These are phyloP conservation scores for Cryptosporidium viatorum DNA, from an alignment of 169 alveolate species.

Conservation along the genomic window DNA sequence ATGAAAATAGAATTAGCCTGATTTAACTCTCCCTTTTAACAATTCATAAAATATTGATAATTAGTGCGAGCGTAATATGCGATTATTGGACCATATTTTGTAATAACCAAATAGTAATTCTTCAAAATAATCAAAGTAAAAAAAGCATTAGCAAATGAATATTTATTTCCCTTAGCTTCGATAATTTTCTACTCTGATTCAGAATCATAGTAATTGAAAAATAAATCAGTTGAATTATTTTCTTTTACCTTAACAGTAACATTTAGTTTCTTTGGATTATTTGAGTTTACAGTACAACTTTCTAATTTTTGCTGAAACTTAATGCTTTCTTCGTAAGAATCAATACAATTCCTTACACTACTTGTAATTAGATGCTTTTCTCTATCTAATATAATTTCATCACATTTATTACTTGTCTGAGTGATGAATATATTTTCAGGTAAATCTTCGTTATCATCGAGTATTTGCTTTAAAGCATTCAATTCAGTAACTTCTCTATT, in stretches of 20 bases:
- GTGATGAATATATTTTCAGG: neutral
- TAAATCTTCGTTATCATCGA: neutral
- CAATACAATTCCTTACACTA: slow-evolving; percentile 3
- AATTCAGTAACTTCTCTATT: slow-evolving; percentile 47
- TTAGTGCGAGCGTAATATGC: too few species aligned
- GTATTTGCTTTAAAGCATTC: slow-evolving; percentile 23
- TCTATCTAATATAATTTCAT: neutral
- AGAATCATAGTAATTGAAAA: neutral
- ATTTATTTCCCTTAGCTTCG: neutral
- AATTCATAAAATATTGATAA: too few species aligned
- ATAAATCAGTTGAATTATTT: neutral
- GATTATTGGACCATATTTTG: too few species aligned
- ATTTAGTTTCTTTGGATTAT: neutral
- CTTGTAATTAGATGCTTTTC: neutral
- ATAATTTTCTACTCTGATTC: neutral
- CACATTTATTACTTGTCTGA: neutral
- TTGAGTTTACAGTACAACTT: neutral
- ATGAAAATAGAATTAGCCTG: too few species aligned
- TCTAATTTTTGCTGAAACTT: neutral
- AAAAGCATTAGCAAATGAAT: neutral
- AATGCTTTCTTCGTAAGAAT: neutral
- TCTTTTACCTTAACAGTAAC: neutral
- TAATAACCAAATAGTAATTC: too few species aligned
- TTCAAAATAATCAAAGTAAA: neutral
- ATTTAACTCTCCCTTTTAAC: too few species aligned